A percentile compares a stretch with the other conserved stretches of the same genome.
These are phyloP conservation scores for Aspergillus cavernicola DNA, from an alignment of 495 filamentous ascomycete genomes.

Conservation along the genomic window DNA sequence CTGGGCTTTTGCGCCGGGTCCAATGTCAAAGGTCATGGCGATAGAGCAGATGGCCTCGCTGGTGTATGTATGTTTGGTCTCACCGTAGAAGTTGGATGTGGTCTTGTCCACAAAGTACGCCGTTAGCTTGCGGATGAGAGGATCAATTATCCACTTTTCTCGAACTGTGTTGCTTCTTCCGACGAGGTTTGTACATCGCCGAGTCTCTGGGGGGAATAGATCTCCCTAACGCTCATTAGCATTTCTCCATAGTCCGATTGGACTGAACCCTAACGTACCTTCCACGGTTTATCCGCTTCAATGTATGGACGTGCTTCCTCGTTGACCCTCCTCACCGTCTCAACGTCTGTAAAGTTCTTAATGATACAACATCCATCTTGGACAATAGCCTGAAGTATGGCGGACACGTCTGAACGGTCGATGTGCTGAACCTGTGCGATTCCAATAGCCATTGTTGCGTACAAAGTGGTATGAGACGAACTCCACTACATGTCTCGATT, in stretches of 20 bases:
- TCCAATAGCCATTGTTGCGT: conserved; percentile 8
- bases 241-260: background rate
- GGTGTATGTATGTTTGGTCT: conserved; percentile 18
- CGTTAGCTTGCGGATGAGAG: conserved; percentile 16
- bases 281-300: conserved; percentile 19
- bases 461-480: too few species aligned
- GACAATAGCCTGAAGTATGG: conserved; percentile 10
- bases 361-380: conserved; percentile 20
- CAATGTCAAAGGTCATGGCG: conserved; percentile 18
- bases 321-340: conserved; percentile 7
- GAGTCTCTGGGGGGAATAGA: conserved; percentile 23
- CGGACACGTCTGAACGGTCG: conserved; percentile 5
- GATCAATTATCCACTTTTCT: conserved; percentile 19
- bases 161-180: conserved; percentile 18
- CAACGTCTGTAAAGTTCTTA: conserved; percentile 16
- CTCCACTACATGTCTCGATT: background rate
- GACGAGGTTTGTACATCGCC: conserved; percentile 18
- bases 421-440: conserved; percentile 8
- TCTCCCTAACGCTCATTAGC: conserved; percentile 11
- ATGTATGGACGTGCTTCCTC: conserved; percentile 14
- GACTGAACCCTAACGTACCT: conserved; percentile 1
- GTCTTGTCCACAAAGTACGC: conserved; percentile 19
- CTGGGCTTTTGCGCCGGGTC: conserved; percentile 16
- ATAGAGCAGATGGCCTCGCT: conserved; percentile 17
- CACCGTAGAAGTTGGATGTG: conserved; percentile 19